Base-by-base conservation (phyloP, 78 protist genomes). In the Monocercomonoides exilis region DNA sequence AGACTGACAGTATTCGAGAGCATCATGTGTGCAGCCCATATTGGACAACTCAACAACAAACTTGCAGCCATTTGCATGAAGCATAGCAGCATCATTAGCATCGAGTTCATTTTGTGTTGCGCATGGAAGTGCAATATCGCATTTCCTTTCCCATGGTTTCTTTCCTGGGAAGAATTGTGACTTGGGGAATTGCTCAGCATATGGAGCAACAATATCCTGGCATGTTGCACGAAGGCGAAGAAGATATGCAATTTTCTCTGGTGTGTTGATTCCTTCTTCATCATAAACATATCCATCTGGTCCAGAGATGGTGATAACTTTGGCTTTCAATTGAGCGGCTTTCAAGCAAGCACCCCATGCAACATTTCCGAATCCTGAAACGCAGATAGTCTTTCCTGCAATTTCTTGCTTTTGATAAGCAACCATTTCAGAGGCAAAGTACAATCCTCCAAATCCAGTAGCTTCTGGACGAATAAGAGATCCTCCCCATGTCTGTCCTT, bases 61-160 rank as follows among this genome's bases (percentile, higher is more conserved):
- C 35, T 3, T 2, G 84, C 2, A 5, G 36, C 93, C 93, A 44
- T 45, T 77, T 41, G 2, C 79, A n/a, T 89, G 6, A 11, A 92
- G 64, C 32, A 32, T 38, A 46, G 4, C 41, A 6, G 93, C 95
- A 6, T 93, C 91, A 0, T 81, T 91, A 32, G 0, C 87, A 41
- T 29, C 21, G 41, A 93, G 0, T 63, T 93, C 95, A 77, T 93
- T 93, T 85, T 93, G 95, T 34, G 95, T 93, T 80, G 95, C 95
- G 43, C 92, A 85, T 4, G 95, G 95, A 1, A 92, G 34, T 0
- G 94, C 95, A 3, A 91, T 2, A 64, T 90, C 92, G 35, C 5
- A 44, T 21, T 46, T 77, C 81, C 80, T 36, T 0, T 5, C 11
- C 93, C 94, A 91, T 36, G 93, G 94, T 32, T 1, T 0, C 1